Base-by-base conservation (phyloP, 2,329 filamentous ascomycete genomes). In the Purpureocillium takamizusanense region DNA sequence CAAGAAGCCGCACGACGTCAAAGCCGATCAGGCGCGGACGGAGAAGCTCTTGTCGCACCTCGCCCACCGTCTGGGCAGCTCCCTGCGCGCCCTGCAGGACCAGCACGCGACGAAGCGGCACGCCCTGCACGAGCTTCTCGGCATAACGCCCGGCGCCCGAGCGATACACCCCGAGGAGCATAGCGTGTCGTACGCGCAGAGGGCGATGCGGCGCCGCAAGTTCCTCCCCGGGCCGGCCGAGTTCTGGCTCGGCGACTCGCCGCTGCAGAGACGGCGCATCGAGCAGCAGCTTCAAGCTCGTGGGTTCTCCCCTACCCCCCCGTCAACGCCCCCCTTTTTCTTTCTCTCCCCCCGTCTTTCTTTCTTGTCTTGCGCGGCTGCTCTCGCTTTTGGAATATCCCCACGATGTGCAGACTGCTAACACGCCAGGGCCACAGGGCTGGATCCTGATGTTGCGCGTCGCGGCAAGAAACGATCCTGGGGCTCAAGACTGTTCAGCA, bases 181-280 rank as follows among this genome's bases (percentile, higher is more conserved):
- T 5, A 12, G 13, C 12, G 30, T 31, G 6, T 31, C 30, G 15
- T 31, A n/a, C 30, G 13, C 15, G 5, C 5, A n/a, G 13, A 31
- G 13, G 30, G 30, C 13, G 6, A 6, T 31, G 33, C 21, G 33
- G 18, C 21, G 21, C 6, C 6, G 6, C 13, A 35, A 23, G 33
- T 57, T 57, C 27, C 36, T 43, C 3, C 48, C 51, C 4, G 51
- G 55, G 1, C 37, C 39, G 18, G 38, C 42, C 11, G 46, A 51
- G 36, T 59, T 51, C 36, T 52, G 54, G 50, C 44, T 45, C 17
- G 57, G 56, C 6, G 52, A 57, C 31, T 60, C 56, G 9, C 49
- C 48, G 29, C 35, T 47, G 23, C 55, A 60, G 43, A 49, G 46
- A 41, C 48, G 43, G 32, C 39, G 36, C 9, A 23, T 60, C 12